Conservation (phyloP, 164 flowering plant species). For the Vitis cinerea region DNA sequence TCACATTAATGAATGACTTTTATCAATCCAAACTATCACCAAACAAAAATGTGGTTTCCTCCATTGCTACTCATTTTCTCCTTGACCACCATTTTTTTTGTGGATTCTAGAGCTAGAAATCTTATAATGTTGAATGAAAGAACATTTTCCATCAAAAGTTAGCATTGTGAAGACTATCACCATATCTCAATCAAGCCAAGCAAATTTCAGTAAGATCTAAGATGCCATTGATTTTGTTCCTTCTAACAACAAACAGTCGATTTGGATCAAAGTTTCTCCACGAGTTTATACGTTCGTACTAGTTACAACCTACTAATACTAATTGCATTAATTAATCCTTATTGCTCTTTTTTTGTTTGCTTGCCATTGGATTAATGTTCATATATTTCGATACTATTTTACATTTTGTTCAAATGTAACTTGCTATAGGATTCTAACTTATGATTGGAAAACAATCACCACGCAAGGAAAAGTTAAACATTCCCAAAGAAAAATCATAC, state of each 20-base stretch:
- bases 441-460: too few relatives aligned
- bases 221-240: conserved; percentile 37
- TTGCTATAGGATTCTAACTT: too few relatives aligned
- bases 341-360: not conserved
- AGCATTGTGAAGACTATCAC: conserved; percentile 10
- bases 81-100: too few relatives aligned
- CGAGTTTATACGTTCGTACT: conserved; percentile 26
- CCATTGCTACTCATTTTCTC: too few relatives aligned
- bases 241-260: conserved; percentile 23
- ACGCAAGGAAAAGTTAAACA: conserved; percentile 32
- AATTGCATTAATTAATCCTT: not conserved
- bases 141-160: too few relatives aligned
- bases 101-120: too few relatives aligned
- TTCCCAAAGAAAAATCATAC: conserved; percentile 15
- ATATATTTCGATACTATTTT: too few relatives aligned
- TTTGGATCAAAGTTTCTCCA: conserved; percentile 15
- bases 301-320: not conserved
- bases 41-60: too few relatives aligned
- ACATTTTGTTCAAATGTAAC: too few relatives aligned
- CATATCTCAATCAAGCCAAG: conserved; percentile 26
- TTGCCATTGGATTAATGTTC: not conserved
- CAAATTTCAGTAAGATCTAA: conserved; percentile 25
- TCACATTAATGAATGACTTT: too few relatives aligned
- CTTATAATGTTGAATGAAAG: too few relatives aligned
- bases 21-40: too few relatives aligned